phyloP scores from a whole-genome alignment of 495 filamentous ascomycete genomes.

The Penicillium malachiteum region DNA sequence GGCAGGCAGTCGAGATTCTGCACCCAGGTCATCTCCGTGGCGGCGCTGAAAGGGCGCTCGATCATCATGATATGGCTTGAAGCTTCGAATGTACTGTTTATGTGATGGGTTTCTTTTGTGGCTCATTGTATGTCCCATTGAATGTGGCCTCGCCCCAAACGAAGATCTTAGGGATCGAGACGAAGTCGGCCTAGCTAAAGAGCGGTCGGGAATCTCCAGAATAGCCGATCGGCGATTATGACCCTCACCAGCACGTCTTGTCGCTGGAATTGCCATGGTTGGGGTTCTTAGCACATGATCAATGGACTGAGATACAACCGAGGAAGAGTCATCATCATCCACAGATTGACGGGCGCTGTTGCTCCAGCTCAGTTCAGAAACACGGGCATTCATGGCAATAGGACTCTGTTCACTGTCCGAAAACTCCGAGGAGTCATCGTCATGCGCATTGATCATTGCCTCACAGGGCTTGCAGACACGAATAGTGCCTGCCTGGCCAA shows the following conservation, averaged over 20 bases:
- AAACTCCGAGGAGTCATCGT: conserved; percentile 88
- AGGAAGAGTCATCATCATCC: conserved; percentile 48
- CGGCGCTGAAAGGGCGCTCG: conserved; percentile 87
- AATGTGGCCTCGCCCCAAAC: conserved; percentile 58
- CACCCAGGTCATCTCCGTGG: conserved; percentile 58
- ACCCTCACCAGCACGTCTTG: conserved; percentile 76
- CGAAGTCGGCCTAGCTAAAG: conserved; percentile 79
- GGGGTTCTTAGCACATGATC: conserved; percentile 51
- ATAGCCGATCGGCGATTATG: conserved; percentile 68
- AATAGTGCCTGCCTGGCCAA: conserved; percentile 83
- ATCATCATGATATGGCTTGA: conserved; percentile 65
- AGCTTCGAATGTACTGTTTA: conserved; percentile 67
- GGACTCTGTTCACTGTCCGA: conserved; percentile 69
- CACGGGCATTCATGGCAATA: conserved; percentile 36
- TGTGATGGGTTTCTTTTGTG: conserved; percentile 84
- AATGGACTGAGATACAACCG: conserved; percentile 46
- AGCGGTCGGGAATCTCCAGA: conserved; percentile 78
- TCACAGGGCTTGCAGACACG: conserved; percentile 96
- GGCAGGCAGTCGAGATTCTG: conserved; percentile 70
- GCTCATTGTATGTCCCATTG: conserved; percentile 73
- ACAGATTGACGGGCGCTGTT: conserved; percentile 22
- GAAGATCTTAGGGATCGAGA: conserved; percentile 88
- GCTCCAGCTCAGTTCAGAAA: conserved; percentile 35
- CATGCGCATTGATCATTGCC: conserved; percentile 82
- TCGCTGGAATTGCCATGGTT: conserved; percentile 84